Base-by-base conservation (phyloP, 2,329 filamentous ascomycete species). In the Fragosphaeria purpurea region DNA sequence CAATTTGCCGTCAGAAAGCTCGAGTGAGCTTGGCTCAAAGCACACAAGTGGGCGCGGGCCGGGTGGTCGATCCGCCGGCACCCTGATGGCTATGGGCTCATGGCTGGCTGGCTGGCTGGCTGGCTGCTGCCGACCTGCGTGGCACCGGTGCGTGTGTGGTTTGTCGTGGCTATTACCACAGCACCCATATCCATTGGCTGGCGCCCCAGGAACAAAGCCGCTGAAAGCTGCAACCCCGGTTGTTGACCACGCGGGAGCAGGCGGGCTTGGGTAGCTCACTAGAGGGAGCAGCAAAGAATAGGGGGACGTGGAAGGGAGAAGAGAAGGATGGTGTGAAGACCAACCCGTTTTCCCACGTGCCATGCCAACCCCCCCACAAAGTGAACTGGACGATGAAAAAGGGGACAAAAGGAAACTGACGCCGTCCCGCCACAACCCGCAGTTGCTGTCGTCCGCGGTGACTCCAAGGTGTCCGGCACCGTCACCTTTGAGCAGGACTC, bases 381-480 rank as follows among this genome's bases (percentile, higher is more conserved):
- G 22, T 22, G 22, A 22, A 22, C 22, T 22, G 22, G 22, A 22
- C 22, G 22, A 22, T 22, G 22, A 22, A 22, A 22, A 22, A 22
- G 22, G 2, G 22, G 22, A 22, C 22, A 22, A 4, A 40, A n/a
- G 11, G 31, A 13, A 22, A 40, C 47, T 50, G 41, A 53, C 51
- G 22, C 2, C 22, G 22, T 22, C 22, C 22, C 22, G 22, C 22
- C 22, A 22, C 22, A 22, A 22, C 22, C 22, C 22, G 38, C 66
- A 97, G 93, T 97, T 76, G 87, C 86, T 75, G 88, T 95, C 70
- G 75, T 98, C 78, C 91, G 93, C 73, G 93, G 93, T 81, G 93
- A 97, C 82, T 88, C 89, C 72, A 95, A 90, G 78, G 76, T 98
- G 79, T 76, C 82, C 68, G 93, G 93, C 66, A 93, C 87, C 73